phyloP scores from a whole-genome alignment of 2,329 filamentous ascomycete species.

The Gaeumannomyces tritici region DNA sequence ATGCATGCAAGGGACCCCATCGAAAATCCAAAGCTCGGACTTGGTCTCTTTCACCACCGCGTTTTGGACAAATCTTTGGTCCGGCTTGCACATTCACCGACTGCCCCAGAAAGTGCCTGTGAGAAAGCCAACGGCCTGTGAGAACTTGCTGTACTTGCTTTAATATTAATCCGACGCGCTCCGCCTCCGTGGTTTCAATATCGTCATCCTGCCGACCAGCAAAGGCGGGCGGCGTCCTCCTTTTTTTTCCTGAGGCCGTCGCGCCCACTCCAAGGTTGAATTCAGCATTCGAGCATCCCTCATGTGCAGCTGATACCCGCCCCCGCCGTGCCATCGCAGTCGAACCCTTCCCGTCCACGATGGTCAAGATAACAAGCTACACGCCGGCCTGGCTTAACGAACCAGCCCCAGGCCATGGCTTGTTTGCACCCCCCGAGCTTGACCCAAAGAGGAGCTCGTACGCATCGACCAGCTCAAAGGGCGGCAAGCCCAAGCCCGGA shows the following conservation, averaged over 20 bases:
- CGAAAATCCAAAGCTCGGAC: neutral
- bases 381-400: conserved; percentile 80
- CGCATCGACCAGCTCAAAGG: conserved; percentile 25
- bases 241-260: neutral
- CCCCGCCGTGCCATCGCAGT: neutral
- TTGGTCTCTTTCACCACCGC: neutral
- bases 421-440: conserved; percentile 53
- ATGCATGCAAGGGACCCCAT: neutral
- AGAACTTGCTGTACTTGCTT: neutral
- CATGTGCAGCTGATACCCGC: neutral
- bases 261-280: neutral
- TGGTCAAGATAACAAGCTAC: conserved; percentile 81
- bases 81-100: neutral
- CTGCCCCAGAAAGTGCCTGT: neutral
- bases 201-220: neutral
- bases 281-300: neutral
- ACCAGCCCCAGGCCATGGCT: conserved; percentile 64
- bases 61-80: neutral
- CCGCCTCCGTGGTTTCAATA: neutral
- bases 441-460: conserved; percentile 17
- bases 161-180: neutral
- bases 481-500: conserved; percentile 33
- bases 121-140: no score
- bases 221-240: neutral
- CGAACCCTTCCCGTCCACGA: conserved; percentile 26